Evolutionary conservation across 139 green algal species (phyloP).

Genomic region (Tetradesmus lagerheimii): DNA sequence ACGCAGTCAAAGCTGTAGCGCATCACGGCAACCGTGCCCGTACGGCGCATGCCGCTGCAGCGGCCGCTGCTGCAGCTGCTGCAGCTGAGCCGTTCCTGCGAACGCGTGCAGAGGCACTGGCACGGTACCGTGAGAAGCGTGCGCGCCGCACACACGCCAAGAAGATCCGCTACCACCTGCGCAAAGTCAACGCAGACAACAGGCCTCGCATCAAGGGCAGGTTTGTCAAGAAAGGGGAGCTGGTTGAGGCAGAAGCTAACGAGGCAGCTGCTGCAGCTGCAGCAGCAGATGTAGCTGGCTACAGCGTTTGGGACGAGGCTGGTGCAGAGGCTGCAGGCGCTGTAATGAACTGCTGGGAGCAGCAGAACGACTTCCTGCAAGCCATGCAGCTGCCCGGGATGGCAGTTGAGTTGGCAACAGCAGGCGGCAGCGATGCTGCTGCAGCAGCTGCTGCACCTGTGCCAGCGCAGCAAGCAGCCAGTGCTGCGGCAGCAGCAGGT

Average conservation of each 20-base stretch:
- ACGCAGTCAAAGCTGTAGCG: background rate
- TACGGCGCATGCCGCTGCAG: background rate
- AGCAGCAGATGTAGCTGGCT: background rate
- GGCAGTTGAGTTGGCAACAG: background rate
- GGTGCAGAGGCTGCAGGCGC: background rate
- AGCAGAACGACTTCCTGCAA: background rate
- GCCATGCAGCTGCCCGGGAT: background rate
- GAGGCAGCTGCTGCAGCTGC: background rate
- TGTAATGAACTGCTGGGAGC: background rate
- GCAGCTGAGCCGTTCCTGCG: constrained; percentile 29
- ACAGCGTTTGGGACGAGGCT: background rate
- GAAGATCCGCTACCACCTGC: constrained; percentile 75
- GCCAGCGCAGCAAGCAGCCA: background rate
- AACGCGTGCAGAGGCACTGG: constrained; percentile 53
- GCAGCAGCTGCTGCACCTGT: background rate
- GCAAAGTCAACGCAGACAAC: constrained; percentile 79
- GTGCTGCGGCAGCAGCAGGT: background rate
- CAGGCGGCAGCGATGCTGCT: background rate
- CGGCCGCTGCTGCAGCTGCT: constrained; percentile 33
- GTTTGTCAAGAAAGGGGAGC: constrained; percentile 80
- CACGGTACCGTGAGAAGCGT: constrained; percentile 72
- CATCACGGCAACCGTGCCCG: no score
- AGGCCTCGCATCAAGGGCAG: constrained; percentile 80
- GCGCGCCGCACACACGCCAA: constrained; percentile 64
- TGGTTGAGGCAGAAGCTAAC: background rate